These are phyloP conservation scores for Apiotrichum porosum DNA, from an alignment of 1,284 basidiomycete genomes.

Conservation along the genomic window DNA sequence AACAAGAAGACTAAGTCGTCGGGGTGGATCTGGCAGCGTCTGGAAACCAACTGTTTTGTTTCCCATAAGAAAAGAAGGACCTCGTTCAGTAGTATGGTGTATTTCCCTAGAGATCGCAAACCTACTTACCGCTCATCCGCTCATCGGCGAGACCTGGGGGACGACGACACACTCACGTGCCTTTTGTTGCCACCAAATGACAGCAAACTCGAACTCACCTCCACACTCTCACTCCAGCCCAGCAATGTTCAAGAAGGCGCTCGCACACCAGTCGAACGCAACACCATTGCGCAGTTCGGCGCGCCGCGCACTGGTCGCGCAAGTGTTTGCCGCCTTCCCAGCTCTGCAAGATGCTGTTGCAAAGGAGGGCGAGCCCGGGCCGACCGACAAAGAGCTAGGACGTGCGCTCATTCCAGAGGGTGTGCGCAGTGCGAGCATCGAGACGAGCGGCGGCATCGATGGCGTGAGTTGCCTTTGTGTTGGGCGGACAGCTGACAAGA, in stretches of 20 bases:
- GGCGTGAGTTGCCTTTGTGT: conserved; percentile 28
- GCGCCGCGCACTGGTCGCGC: conserved; percentile 36
- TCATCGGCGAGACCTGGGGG: too few relatives aligned
- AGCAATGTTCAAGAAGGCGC: conserved; percentile 48
- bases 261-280: conserved; percentile 44
- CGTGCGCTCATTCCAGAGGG: conserved; percentile 42
- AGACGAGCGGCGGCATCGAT: conserved; percentile 42
- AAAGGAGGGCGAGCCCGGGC: conserved; percentile 5
- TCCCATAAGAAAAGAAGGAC: too few relatives aligned
- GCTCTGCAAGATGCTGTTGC: conserved; percentile 7
- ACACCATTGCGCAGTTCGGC: conserved; percentile 47
- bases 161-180: too few relatives aligned
- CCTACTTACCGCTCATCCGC: too few relatives aligned
- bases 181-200: too few relatives aligned
- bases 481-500: conserved; percentile 22
- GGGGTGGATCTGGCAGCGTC: too few relatives aligned
- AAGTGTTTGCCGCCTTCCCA: conserved; percentile 37
- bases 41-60: too few relatives aligned
- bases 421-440: conserved; percentile 32
- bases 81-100: too few relatives aligned
- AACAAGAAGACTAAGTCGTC: too few relatives aligned
- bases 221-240: too few relatives aligned
- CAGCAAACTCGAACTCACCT: too few relatives aligned
- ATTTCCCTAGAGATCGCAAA: too few relatives aligned
- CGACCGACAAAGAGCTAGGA: conserved; percentile 36